phyloP scores from a whole-genome alignment of 371 early-diverging fungal species.

The Parasitella parasitica region DNA sequence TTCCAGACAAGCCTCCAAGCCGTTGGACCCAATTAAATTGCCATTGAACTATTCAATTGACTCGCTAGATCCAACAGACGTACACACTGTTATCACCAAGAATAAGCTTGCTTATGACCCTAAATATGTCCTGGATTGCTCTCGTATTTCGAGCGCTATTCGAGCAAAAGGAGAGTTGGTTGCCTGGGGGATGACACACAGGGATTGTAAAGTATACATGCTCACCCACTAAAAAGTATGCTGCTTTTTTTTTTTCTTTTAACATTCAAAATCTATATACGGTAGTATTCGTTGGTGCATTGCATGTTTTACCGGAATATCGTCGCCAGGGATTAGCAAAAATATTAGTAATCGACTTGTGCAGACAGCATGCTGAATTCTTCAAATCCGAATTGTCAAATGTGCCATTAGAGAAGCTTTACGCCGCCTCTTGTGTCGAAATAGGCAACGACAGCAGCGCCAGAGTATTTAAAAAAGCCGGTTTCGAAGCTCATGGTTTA shows the following conservation, averaged over 20 bases:
- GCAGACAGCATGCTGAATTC: neutral
- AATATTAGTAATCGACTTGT: neutral
- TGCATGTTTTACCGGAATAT: constrained; percentile 10
- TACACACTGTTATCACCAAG: neutral
- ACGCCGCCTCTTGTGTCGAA: constrained; percentile 6
- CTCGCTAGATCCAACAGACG: neutral
- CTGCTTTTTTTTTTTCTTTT: too few relatives aligned
- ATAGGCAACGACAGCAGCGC: constrained; percentile 1
- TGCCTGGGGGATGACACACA: constrained; percentile 16
- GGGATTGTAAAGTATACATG: constrained; percentile 5
- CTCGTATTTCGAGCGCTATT: constrained; percentile 1
- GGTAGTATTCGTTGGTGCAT: constrained; percentile 10
- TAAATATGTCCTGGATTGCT: constrained; percentile 2
- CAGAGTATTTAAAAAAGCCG: constrained; percentile 1
- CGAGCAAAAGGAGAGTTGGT: constrained; percentile 4
- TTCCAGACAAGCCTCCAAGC: neutral
- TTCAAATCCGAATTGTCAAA: neutral
- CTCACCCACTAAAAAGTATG: neutral
- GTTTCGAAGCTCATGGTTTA: neutral
- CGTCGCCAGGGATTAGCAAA: constrained; percentile 11
- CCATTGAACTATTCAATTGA: neutral
- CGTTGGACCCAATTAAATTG: neutral
- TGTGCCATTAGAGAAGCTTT: neutral
- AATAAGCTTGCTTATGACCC: constrained; percentile 1
- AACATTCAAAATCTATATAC: too few relatives aligned